Percentiles rank a stretch among this genome's conserved stretches.
phyloP scores from a whole-genome alignment of 352 stramenopile genomes.

The Phytophthora tubulina region DNA sequence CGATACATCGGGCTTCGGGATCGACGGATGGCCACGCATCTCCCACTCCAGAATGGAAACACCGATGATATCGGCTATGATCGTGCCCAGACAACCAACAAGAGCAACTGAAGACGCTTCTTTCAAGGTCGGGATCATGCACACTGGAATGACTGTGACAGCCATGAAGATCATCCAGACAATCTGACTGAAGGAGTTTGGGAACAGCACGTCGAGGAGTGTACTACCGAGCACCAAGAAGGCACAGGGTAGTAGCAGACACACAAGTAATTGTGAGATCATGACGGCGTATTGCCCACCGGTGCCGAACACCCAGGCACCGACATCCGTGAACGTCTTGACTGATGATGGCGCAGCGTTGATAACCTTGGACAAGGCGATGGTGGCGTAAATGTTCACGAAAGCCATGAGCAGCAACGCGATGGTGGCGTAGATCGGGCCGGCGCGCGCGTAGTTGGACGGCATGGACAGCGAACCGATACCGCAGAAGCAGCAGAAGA shows the following conservation, averaged over 20 bases:
- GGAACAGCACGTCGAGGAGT: constrained; percentile 61
- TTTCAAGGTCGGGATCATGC: constrained; percentile 48
- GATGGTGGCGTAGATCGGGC: constrained; percentile 52
- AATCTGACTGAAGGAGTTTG: constrained; percentile 52
- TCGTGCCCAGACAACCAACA: constrained; percentile 44
- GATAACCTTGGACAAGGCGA: constrained; percentile 56
- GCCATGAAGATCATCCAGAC: constrained; percentile 57
- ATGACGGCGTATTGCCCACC: constrained; percentile 58
- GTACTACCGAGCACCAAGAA: constrained; percentile 65
- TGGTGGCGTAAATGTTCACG: constrained; percentile 68
- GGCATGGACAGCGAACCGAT: constrained; percentile 78
- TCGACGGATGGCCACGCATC: constrained; percentile 44
- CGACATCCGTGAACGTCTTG: constrained; percentile 59
- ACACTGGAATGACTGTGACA: constrained; percentile 43
- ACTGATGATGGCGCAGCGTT: constrained; percentile 44
- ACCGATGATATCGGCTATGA: constrained; percentile 43
- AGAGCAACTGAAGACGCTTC: constrained; percentile 33
- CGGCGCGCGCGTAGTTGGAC: constrained; percentile 68
- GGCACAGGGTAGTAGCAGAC: constrained; percentile 55
- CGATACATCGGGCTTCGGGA: constrained; percentile 37
- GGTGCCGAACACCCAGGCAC: constrained; percentile 53
- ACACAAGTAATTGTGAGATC: constrained; percentile 55
- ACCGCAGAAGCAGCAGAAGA: constrained; percentile 74
- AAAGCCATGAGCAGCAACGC: constrained; percentile 72
- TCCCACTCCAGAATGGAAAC: constrained; percentile 45